Evolutionary conservation across 2,329 filamentous ascomycete genomes (phyloP).

Genomic region (Botrytis pseudocinerea): DNA sequence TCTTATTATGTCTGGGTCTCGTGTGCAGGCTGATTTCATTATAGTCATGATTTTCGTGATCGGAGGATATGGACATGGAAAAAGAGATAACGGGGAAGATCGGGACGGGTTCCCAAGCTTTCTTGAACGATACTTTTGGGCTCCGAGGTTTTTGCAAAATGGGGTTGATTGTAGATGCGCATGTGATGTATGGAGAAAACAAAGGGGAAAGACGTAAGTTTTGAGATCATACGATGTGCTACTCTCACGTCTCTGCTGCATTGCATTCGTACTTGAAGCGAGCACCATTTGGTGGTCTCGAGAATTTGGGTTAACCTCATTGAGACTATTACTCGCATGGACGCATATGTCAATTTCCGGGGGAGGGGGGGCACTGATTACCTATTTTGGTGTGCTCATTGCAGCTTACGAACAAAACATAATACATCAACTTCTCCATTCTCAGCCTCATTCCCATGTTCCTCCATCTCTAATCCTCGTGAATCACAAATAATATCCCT

Average conservation of each 20-base stretch:
- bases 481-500: neutral
- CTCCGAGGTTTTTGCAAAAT: neutral
- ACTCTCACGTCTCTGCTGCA: neutral
- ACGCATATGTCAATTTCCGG: neutral
- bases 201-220: neutral
- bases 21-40: neutral
- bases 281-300: neutral
- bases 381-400: neutral
- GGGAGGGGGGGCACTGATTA: neutral
- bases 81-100: neutral
- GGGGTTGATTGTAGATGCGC: neutral
- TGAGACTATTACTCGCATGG: neutral
- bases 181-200: neutral
- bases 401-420: neutral
- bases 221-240: neutral
- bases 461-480: neutral
- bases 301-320: neutral
- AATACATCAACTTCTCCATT: neutral
- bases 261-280: neutral
- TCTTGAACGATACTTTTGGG: neutral
- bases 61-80: neutral
- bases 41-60: neutral
- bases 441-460: neutral
- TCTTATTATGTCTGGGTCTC: neutral
- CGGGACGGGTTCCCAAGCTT: neutral